Percentiles rank a stretch among this genome's conserved stretches.
These are phyloP conservation scores for Lachnellula hyalina DNA, from an alignment of 2,329 filamentous ascomycete species.

Conservation along the genomic window DNA sequence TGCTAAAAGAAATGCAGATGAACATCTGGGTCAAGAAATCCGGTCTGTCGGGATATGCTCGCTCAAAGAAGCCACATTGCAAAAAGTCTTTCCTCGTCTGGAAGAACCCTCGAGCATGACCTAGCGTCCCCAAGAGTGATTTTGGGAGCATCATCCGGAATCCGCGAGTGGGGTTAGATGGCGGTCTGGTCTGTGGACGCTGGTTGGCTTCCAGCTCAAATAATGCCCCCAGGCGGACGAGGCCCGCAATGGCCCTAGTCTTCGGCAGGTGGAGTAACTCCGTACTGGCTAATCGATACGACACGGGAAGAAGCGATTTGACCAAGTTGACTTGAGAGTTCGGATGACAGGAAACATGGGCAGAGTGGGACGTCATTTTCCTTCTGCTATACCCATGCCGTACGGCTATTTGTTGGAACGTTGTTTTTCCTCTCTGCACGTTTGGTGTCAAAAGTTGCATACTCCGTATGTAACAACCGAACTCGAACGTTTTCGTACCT, in stretches of 20 bases:
- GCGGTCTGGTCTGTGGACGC: constrained; percentile 6
- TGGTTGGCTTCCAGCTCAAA: not conserved
- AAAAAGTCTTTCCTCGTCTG: not conserved
- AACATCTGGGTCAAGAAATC: not conserved
- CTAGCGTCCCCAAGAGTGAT: constrained; percentile 2
- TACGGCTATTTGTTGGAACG: not conserved
- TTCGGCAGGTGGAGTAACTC: not conserved
- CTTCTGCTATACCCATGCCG: not conserved
- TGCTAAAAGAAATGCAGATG: too few species aligned
- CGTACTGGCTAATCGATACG: constrained; percentile 14
- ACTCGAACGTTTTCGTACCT: constrained; percentile 18
- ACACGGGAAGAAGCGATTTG: constrained; percentile 19
- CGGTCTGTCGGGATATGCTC: not conserved
- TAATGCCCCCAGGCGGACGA: not conserved
- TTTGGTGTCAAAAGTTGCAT: too few species aligned
- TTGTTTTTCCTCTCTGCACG: constrained; percentile 3
- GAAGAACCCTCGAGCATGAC: not conserved
- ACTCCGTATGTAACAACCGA: too few species aligned
- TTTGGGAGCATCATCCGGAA: constrained; percentile 4
- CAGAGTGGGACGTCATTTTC: not conserved
- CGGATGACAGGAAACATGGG: constrained; percentile 6
- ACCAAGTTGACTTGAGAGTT: not conserved
- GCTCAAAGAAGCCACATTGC: not conserved
- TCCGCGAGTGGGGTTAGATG: constrained; percentile 2
- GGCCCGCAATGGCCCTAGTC: constrained; percentile 2